Base-by-base conservation (phyloP, 108 stramenopile genomes). In the Cyclotella baltica region DNA sequence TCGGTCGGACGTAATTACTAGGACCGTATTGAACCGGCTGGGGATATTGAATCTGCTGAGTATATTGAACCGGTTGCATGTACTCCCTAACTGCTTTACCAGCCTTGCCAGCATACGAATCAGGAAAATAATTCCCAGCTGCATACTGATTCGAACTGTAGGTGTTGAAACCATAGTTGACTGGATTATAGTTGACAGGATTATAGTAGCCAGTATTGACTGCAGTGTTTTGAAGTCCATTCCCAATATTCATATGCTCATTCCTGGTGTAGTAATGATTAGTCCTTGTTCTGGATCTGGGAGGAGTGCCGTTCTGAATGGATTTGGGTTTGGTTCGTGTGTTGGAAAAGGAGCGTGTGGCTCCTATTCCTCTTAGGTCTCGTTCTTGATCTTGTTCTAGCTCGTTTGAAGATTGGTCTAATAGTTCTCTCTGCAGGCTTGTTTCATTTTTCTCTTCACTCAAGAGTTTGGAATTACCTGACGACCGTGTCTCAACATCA, bases 201-300 rank as follows among this genome's bases (percentile, higher is more conserved):
- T 58, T 31, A 19, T 63, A 43, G 40, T 43, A 10, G 13, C 6
- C 13, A 13, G 40, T 31, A 65, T 22, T 30, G 35, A 43, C 29
- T 15, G 38, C 35, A 13, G n/a, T 50, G 51, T 47, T 33, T 67
- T 50, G 48, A 51, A 29, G 48, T 67, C 51, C 48, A 48, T 51
- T 47, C 51, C n/a, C 48, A 9, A 4, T 27, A 35, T 23, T 53
- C 27, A 70, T 0, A 5, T 56, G 19, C 27, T 5, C 68, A 51
- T 52, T 51, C 20, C 56, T 58, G 27, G 57, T 59, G 33, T 59
- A 33, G 29, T 34, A 52, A 52, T 52, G 11, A n/a, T 52, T 52
- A 4, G 51, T 59, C 29, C 59, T 61, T n/a, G n/a, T n/a, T n/a
- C n/a, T n/a, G n/a, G n/a, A n/a, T n/a, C n/a, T n/a, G n/a, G n/a